Conservation (phyloP, 306 rosid species). For the Cucumis hystrix region DNA sequence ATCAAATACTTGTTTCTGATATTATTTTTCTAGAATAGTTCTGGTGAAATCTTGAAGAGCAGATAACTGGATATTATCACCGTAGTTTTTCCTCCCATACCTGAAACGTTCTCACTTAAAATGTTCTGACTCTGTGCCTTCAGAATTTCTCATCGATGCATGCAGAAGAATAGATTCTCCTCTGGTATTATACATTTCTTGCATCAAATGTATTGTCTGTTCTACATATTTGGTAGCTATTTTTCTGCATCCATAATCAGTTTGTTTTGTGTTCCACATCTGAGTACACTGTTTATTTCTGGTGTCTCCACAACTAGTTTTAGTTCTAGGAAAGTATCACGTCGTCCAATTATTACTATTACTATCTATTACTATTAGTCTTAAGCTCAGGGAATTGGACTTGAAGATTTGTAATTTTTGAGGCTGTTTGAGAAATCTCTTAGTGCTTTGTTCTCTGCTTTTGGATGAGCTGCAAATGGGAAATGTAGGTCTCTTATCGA, state of each 20-base stretch:
- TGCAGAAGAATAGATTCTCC: neutral
- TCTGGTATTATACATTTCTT: neutral
- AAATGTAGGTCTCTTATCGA: neutral
- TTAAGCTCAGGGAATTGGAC: neutral
- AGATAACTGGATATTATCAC: neutral
- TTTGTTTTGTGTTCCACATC: neutral
- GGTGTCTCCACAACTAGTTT: neutral
- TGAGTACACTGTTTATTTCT: neutral
- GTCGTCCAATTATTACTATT: neutral
- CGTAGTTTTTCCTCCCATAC: neutral
- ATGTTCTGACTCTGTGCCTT: neutral
- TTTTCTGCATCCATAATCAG: neutral
- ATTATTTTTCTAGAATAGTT: neutral
- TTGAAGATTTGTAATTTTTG: neutral
- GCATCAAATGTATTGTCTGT: neutral
- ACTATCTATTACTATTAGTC: no score
- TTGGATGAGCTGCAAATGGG: no score
- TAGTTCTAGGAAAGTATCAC: neutral
- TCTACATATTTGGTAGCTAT: neutral
- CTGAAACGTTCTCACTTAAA: no score
- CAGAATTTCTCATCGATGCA: neutral
- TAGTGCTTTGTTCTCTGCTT: no score
- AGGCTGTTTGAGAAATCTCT: neutral
- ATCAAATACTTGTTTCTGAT: neutral
- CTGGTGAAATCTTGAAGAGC: neutral